phyloP scores from a whole-genome alignment of 129 eudicot species.

The Centaurea solstitialis region DNA sequence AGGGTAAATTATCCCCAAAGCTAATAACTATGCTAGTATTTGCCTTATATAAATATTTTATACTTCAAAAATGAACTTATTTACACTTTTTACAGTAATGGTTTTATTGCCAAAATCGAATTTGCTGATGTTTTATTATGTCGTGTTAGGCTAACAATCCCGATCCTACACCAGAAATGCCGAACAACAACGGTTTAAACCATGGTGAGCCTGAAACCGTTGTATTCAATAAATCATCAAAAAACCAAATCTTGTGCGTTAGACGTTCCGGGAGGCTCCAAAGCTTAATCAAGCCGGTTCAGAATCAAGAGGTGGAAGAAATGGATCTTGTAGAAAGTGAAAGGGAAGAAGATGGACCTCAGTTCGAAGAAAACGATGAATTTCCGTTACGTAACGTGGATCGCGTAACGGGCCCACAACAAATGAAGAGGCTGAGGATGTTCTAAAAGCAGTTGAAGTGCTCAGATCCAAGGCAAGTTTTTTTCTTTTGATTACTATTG shows the following conservation, averaged over 20 bases:
- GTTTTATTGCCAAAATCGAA: background rate
- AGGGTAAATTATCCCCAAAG: background rate
- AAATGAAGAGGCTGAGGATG: conserved; percentile 3
- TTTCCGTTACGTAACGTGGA: background rate
- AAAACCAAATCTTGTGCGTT: background rate
- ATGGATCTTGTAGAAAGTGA: conserved; percentile 15
- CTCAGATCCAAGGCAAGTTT: background rate
- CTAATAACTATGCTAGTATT: background rate
- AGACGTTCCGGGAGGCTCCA: conserved; percentile 31
- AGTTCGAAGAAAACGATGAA: background rate
- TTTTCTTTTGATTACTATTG: no score
- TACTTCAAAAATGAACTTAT: background rate
- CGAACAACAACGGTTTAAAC: background rate
- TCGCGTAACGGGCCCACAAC: background rate
- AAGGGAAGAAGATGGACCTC: conserved; percentile 9
- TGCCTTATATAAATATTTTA: background rate
- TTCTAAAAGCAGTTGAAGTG: conserved; percentile 10
- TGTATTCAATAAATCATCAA: background rate
- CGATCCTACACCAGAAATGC: background rate
- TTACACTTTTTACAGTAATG: background rate
- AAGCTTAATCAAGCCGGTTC: conserved; percentile 6
- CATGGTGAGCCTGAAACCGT: background rate
- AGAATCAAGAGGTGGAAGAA: conserved; percentile 13
- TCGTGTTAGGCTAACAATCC: conserved; percentile 15
- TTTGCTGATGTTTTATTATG: background rate